Percentiles rank a stretch among this genome's conserved stretches.
Conservation (phyloP, 768 basidiomycete species). For the Holtermanniella nyarrowii region DNA sequence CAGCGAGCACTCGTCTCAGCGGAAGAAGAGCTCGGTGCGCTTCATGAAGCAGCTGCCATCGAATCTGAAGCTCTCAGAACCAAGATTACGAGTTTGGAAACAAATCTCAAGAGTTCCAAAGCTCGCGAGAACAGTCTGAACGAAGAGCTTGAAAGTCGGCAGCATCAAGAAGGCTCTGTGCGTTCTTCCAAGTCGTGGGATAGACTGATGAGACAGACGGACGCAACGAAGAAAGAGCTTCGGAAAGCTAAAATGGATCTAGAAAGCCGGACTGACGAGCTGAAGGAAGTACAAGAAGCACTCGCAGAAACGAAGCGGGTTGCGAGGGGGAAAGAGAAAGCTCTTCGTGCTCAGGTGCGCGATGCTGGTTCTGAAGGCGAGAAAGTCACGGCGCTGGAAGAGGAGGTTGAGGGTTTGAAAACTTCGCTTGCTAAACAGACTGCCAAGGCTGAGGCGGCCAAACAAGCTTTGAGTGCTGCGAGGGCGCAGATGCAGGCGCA, state of each 20-base stretch:
- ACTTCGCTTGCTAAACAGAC: not conserved
- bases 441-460: not conserved
- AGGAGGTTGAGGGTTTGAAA: not conserved
- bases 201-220: slow-evolving; percentile 1
- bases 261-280: slow-evolving; percentile 12
- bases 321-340: slow-evolving; percentile 21
- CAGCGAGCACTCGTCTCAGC: slow-evolving; percentile 10
- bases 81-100: slow-evolving; percentile 19
- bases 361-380: slow-evolving; percentile 17
- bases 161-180: slow-evolving; percentile 15
- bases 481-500: not conserved
- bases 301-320: slow-evolving; percentile 12
- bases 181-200: not conserved
- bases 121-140: slow-evolving; percentile 20
- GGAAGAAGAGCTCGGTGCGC: slow-evolving; percentile 3
- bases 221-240: slow-evolving; percentile 21
- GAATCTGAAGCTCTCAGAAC: slow-evolving; percentile 1
- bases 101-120: slow-evolving; percentile 12
- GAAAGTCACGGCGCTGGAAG: slow-evolving; percentile 11
- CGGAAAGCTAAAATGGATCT: slow-evolving; percentile 18
- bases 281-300: slow-evolving; percentile 23
- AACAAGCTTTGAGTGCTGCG: not conserved
- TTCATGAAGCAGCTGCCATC: not conserved
- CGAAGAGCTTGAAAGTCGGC: slow-evolving; percentile 15
- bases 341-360: slow-evolving; percentile 19